These are phyloP conservation scores for Trypanosoma rangeli DNA, from an alignment of 208 protist species.

Conservation along the genomic window DNA sequence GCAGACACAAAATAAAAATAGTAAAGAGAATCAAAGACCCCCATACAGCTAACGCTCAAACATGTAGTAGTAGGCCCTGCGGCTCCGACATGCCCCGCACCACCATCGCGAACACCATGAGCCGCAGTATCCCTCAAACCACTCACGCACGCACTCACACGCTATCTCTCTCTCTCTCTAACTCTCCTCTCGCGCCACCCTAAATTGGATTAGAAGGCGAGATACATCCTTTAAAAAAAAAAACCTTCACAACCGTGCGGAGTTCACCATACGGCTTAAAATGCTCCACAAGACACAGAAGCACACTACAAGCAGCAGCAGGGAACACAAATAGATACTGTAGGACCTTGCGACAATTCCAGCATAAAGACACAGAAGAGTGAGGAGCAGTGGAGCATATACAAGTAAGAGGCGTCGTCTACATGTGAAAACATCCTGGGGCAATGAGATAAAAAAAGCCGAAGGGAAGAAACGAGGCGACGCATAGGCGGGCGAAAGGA, in stretches of 20 bases:
- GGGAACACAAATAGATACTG: slow-evolving; percentile 20
- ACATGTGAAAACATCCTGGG: slow-evolving; percentile 29
- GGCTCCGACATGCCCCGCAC: neutral
- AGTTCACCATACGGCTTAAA: slow-evolving; percentile 12
- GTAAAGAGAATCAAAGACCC: neutral
- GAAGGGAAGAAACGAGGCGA: slow-evolving; percentile 14
- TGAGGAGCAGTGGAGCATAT: slow-evolving; percentile 24
- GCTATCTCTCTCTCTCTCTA: neutral
- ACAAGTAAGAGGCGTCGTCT: slow-evolving; percentile 27
- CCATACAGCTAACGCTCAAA: too few relatives aligned
- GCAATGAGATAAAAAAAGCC: slow-evolving; percentile 24
- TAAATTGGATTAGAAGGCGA: neutral
- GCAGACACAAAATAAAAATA: neutral
- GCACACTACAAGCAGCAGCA: slow-evolving; percentile 13
- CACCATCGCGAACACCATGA: neutral
- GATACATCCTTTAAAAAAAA: neutral
- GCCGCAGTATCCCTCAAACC: neutral
- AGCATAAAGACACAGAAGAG: slow-evolving; percentile 18
- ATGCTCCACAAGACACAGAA: slow-evolving; percentile 18
- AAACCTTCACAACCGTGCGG: slow-evolving; percentile 4
- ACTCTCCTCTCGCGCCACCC: neutral
- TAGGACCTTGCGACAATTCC: slow-evolving; percentile 18
- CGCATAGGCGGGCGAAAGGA: slow-evolving; percentile 24
- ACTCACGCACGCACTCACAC: neutral
- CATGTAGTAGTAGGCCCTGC: too few relatives aligned